Conservation (phyloP, 495 filamentous ascomycete species). For the Tetracladium marchalianum region DNA sequence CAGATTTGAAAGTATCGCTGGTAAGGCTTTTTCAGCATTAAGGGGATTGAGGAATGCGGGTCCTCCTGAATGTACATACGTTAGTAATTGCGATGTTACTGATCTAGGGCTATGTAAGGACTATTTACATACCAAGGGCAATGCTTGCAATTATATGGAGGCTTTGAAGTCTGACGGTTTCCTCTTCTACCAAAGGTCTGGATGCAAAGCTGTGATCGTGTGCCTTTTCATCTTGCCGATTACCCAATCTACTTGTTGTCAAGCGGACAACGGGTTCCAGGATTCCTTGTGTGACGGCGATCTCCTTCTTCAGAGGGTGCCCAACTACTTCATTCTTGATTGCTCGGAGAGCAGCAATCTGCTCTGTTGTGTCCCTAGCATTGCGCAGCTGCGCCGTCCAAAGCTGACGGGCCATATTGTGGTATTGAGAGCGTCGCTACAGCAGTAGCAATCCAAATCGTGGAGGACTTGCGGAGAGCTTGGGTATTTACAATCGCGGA, state of each 20-base stretch:
- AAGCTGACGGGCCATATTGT: conserved; percentile 15
- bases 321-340: conserved; percentile 88
- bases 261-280: conserved; percentile 58
- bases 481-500: too few species aligned
- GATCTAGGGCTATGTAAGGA: conserved; percentile 6
- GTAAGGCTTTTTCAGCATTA: conserved; percentile 52
- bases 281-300: conserved; percentile 59
- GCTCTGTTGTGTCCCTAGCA: conserved; percentile 47
- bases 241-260: conserved; percentile 23
- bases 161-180: conserved; percentile 64
- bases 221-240: conserved; percentile 27
- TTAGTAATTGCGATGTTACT: conserved; percentile 16
- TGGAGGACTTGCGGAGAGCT: too few species aligned
- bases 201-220: conserved; percentile 19
- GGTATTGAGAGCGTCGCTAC: too few species aligned
- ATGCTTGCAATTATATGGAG: conserved; percentile 74
- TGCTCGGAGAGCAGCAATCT: conserved; percentile 53
- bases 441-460: too few species aligned
- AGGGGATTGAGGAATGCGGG: conserved; percentile 68
- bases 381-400: conserved; percentile 50
- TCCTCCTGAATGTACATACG: conserved; percentile 49
- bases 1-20: conserved; percentile 55
- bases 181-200: conserved; percentile 35
- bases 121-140: conserved; percentile 55
- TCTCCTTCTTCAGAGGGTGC: conserved; percentile 76